Base-by-base conservation (phyloP, 352 stramenopile genomes). In the Globisporangium yorkense region DNA sequence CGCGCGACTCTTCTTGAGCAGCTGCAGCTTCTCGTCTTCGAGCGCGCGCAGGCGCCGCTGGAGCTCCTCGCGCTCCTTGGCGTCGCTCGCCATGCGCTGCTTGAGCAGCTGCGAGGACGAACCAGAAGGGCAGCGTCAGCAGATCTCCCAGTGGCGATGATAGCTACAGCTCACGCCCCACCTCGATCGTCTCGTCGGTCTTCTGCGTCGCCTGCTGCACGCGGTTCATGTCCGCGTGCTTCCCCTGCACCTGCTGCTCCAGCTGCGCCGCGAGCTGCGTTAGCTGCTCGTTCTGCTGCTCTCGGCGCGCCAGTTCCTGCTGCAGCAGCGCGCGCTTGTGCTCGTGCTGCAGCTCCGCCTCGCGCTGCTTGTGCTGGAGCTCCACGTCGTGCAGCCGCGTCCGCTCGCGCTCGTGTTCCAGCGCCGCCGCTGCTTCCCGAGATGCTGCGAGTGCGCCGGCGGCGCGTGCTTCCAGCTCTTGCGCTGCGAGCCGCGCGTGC, bases 21-120 rank as follows among this genome's bases (percentile, higher is more conserved):
- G 65, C 44, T 71, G 75, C 27, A 81, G 55, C 51, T 85, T 88
- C 53, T 85, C 75, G 43, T 84, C 77, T 49, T 86, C 75, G 1
- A 88, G 66, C 12, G 66, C 61, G 15, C 67, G 68, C 29, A 88
- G 46, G 44, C 77, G 66, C 24, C 66, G 62, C 54, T 86, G 75
- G 6, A 88, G 69, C 58, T 84, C 73, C 45, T 88, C 75, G 45
- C 75, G 73, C 48, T 86, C 77, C 37, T 74, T 72, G 3, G 69
- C 67, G 57, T 88, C 77, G 33, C 65, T 67, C 9, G 62, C 57
- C 47, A 79, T 67, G 5, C 68, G 72, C 35, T 77, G 67, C 39
- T 78, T 75, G 13, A 86, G 45, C 31, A 88, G 59, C 77, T 86
- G n/a, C 21, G 43, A 35, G 29, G 16, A 29, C 27, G 51, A 2